These are phyloP conservation scores for Mytilinidion resinicola DNA, from an alignment of 495 filamentous ascomycete genomes.

Conservation along the genomic window DNA sequence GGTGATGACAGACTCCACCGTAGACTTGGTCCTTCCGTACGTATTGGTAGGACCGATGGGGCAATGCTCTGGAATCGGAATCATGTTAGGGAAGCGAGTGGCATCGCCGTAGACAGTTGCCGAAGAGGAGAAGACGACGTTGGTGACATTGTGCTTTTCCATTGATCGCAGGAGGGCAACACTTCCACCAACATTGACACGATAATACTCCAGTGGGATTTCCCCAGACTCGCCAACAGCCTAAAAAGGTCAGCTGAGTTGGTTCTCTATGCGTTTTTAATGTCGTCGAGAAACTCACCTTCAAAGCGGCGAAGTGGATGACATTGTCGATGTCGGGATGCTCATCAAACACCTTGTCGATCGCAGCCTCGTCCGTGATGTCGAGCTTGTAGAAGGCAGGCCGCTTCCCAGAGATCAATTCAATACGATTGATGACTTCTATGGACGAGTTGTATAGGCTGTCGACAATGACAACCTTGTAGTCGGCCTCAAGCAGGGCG, in stretches of 20 bases:
- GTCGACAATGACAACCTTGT: slow-evolving; percentile 93
- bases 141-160: slow-evolving; percentile 80
- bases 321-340: slow-evolving; percentile 94
- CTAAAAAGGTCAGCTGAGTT: slow-evolving; percentile 38
- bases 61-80: slow-evolving; percentile 95
- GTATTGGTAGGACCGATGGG: slow-evolving; percentile 95
- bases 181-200: slow-evolving; percentile 90
- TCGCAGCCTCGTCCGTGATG: slow-evolving; percentile 72
- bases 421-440: slow-evolving; percentile 85
- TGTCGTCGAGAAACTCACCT: slow-evolving; percentile 51
- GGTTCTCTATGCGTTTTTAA: background rate
- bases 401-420: slow-evolving; percentile 84
- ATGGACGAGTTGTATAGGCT: slow-evolving; percentile 92
- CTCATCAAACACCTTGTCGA: slow-evolving; percentile 82
- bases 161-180: slow-evolving; percentile 83
- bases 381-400: slow-evolving; percentile 81
- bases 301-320: slow-evolving; percentile 96
- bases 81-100: slow-evolving; percentile 94
- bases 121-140: slow-evolving; percentile 96
- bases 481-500: slow-evolving; percentile 84
- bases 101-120: slow-evolving; percentile 98
- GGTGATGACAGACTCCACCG: slow-evolving; percentile 82
- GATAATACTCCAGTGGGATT: slow-evolving; percentile 95
- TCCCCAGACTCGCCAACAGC: slow-evolving; percentile 94
- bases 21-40: slow-evolving; percentile 91